Conservation (phyloP, 2,329 filamentous ascomycete genomes). For the Metarhizium sp. region DNA sequence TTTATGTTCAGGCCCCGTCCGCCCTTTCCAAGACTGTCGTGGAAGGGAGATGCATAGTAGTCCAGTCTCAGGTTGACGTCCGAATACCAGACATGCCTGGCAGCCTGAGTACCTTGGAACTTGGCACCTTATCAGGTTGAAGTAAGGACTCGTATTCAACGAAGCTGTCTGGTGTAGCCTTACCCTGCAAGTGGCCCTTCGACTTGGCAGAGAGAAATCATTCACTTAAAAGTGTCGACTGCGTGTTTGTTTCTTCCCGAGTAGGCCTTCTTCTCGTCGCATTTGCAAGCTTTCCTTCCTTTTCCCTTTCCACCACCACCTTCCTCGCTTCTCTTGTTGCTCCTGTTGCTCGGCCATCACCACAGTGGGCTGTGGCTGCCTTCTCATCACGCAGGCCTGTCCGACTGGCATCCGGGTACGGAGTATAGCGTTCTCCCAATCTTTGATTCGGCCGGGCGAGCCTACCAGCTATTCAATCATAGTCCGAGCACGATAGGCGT, state of each 20-base stretch:
- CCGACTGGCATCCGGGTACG: background rate
- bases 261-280: background rate
- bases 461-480: background rate
- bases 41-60: too few species aligned
- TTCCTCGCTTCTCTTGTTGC: background rate
- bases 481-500: background rate
- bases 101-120: background rate
- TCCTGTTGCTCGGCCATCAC: constrained; percentile 1
- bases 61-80: too few species aligned
- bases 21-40: background rate
- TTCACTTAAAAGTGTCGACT: background rate
- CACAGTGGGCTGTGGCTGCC: background rate
- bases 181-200: constrained; percentile 1
- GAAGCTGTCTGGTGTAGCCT: background rate
- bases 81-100: too few species aligned
- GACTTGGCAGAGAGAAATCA: background rate
- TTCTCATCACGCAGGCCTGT: background rate
- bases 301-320: background rate
- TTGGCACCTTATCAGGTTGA: too few species aligned
- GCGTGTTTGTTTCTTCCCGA: background rate
- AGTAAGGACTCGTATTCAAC: too few species aligned
- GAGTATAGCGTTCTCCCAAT: background rate
- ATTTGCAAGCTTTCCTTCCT: background rate
- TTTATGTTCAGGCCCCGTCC: background rate
- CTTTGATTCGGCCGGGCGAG: background rate